Conservation (phyloP, 495 filamentous ascomycete genomes). For the Penicillium steckii region DNA sequence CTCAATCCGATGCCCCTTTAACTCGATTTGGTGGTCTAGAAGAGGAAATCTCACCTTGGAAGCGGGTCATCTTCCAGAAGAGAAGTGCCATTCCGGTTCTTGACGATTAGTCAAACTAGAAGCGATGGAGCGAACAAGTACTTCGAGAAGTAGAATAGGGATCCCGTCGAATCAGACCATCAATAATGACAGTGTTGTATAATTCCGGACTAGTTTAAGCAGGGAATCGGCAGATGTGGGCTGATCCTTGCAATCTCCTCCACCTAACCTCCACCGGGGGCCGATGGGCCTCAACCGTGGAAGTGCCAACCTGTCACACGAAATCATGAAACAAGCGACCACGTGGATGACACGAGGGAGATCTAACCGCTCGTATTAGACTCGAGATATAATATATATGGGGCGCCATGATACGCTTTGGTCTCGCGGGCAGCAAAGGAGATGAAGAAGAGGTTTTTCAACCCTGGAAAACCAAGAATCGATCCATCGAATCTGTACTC, state of each 20-base stretch:
- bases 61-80: constrained; percentile 10
- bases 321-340: constrained; percentile 12
- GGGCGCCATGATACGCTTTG: constrained; percentile 7
- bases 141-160: not conserved
- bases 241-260: constrained; percentile 29
- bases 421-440: not conserved
- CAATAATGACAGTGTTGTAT: not conserved
- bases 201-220: constrained; percentile 7
- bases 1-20: not conserved
- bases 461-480: not conserved
- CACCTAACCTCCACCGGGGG: constrained; percentile 2
- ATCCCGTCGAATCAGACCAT: constrained; percentile 19
- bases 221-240: constrained; percentile 14
- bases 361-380: not conserved
- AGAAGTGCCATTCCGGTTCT: constrained; percentile 7
- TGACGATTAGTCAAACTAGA: not conserved
- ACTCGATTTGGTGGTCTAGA: constrained; percentile 4
- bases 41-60: not conserved
- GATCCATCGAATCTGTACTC: not conserved
- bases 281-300: constrained; percentile 1
- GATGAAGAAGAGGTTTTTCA: not conserved
- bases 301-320: not conserved
- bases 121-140: not conserved
- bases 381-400: not conserved
- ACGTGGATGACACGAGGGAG: constrained; percentile 10